Evolutionary conservation across 805 yeast genomes (phyloP).

Genomic region (Candida parachauliodes): DNA sequence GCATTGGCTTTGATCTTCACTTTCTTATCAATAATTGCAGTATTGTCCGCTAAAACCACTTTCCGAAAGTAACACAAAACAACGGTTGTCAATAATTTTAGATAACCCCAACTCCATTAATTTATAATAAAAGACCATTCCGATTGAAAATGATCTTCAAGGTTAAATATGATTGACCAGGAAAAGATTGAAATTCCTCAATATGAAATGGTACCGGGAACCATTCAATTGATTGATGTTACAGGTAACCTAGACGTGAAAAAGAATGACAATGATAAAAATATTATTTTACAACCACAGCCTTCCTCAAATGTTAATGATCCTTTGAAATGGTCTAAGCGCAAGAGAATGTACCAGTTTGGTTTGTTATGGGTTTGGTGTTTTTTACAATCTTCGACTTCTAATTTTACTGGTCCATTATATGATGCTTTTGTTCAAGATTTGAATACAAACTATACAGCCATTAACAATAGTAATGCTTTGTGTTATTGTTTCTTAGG

Average conservation of each 20-base stretch:
- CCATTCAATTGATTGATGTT: constrained; percentile 30
- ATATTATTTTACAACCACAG: constrained; percentile 32
- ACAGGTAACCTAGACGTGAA: constrained; percentile 19
- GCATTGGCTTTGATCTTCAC: too few species aligned
- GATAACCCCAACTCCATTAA: too few species aligned
- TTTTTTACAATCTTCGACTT: constrained; percentile 21
- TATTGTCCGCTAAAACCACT: too few species aligned
- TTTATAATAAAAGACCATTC: too few species aligned
- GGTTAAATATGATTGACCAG: background rate
- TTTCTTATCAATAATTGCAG: too few species aligned
- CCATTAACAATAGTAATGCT: constrained; percentile 24
- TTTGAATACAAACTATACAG: constrained; percentile 19
- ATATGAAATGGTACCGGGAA: constrained; percentile 26
- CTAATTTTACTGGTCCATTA: constrained; percentile 26
- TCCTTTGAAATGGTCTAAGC: constrained; percentile 32
- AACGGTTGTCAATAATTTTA: too few species aligned
- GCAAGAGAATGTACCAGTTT: constrained; percentile 28
- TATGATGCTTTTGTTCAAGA: constrained; percentile 25
- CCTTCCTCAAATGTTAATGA: constrained; percentile 32
- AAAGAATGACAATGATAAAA: constrained; percentile 12
- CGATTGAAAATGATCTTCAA: too few species aligned
- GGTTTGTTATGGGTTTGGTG: constrained; percentile 24
- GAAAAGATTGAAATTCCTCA: background rate
- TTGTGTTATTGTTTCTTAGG: constrained; percentile 30
- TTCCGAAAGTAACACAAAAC: too few species aligned